Conservation (phyloP, 139 green algal species). For the Chlorella vulgaris region DNA sequence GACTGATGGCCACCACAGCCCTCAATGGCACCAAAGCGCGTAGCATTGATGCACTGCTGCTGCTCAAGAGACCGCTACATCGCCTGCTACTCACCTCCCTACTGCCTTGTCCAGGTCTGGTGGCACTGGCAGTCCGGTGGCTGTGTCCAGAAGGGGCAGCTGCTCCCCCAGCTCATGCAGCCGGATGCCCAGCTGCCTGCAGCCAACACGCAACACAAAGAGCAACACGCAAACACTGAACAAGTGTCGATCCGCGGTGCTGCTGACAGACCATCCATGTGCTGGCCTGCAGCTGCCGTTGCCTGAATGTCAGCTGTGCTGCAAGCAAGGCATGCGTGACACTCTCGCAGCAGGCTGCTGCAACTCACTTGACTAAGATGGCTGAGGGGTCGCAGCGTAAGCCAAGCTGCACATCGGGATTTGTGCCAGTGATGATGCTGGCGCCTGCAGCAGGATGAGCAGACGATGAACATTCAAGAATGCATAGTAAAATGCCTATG, state of each 20-base stretch:
- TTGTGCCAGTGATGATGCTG: slow-evolving; percentile 81
- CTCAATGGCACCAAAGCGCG: too few relatives aligned
- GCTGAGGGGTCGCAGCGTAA: slow-evolving; percentile 67
- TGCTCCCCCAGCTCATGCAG: slow-evolving; percentile 56
- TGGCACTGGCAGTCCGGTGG: slow-evolving; percentile 44
- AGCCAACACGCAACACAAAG: not conserved
- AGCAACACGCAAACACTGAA: not conserved
- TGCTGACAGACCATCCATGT: too few relatives aligned
- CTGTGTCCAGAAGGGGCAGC: slow-evolving; percentile 73
- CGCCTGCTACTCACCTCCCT: slow-evolving; percentile 16
- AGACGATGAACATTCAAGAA: too few relatives aligned
- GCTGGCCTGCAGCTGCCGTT: too few relatives aligned
- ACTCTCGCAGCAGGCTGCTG: not conserved
- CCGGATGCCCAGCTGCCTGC: slow-evolving; percentile 65
- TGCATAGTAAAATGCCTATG: not conserved
- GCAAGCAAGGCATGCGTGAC: too few relatives aligned
- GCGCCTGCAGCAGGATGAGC: slow-evolving; percentile 56
- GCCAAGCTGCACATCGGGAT: slow-evolving; percentile 40
- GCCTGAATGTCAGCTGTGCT: not conserved
- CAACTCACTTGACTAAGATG: slow-evolving; percentile 47
- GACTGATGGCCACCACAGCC: too few relatives aligned
- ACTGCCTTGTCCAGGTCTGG: slow-evolving; percentile 11
- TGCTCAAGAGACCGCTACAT: too few relatives aligned
- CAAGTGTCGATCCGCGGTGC: too few relatives aligned
- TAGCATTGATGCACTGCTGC: too few relatives aligned